These are phyloP conservation scores for Diaporthe vaccinii DNA, from an alignment of 2,329 filamentous ascomycete genomes.

Conservation along the genomic window DNA sequence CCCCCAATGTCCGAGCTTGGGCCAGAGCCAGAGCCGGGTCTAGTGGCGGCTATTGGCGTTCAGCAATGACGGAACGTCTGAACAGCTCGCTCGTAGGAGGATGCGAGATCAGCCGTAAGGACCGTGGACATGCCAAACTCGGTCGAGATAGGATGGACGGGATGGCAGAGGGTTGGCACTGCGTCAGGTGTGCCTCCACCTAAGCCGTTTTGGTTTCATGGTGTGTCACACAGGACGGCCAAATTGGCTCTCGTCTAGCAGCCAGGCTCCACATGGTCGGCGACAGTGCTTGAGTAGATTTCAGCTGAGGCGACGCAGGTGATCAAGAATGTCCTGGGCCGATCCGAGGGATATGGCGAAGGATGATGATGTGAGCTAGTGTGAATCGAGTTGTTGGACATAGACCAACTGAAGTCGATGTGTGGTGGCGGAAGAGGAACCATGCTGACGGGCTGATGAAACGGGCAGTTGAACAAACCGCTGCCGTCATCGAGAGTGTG, in stretches of 20 bases:
- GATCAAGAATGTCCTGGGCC: background rate
- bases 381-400: background rate
- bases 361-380: background rate
- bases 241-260: conserved; percentile 1
- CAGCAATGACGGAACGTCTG: conserved; percentile 8
- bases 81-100: conserved; percentile 7
- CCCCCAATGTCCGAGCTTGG: conserved; percentile 3
- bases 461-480: background rate
- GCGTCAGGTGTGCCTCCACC: conserved; percentile 30
- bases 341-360: background rate
- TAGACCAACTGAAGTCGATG: background rate
- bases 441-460: conserved; percentile 7
- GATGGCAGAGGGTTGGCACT: conserved; percentile 31
- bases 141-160: background rate
- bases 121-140: background rate
- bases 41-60: background rate
- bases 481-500: conserved; percentile 3
- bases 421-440: background rate
- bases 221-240: conserved; percentile 21
- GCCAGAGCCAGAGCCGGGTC: background rate
- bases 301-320: conserved; percentile 16
- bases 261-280: conserved; percentile 1
- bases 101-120: conserved; percentile 14
- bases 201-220: conserved; percentile 31
- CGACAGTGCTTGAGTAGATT: background rate